phyloP scores from a whole-genome alignment of 805 yeast species.

The Spathaspora hagerdaliae region DNA sequence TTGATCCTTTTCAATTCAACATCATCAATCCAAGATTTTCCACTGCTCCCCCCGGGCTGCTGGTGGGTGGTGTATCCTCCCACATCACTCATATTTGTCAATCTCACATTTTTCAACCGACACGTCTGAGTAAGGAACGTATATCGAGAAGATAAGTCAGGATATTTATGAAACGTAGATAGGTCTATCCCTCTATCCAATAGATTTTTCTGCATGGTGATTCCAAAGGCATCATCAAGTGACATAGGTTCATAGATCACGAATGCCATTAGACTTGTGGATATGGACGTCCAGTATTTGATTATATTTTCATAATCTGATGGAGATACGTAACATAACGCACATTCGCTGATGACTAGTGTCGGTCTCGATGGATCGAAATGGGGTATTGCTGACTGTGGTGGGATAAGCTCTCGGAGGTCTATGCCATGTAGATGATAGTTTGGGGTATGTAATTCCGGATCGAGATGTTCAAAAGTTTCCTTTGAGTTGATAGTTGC shows the following conservation, averaged over 20 bases:
- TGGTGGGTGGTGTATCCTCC: constrained; percentile 26
- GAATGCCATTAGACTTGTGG: constrained; percentile 19
- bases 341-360: constrained; percentile 68
- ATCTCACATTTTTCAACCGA: constrained; percentile 25
- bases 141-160: constrained; percentile 33
- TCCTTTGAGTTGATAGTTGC: constrained; percentile 12
- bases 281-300: constrained; percentile 33
- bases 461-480: constrained; percentile 18
- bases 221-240: constrained; percentile 59
- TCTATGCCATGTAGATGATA: constrained; percentile 59
- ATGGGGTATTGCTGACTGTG: constrained; percentile 4
- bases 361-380: constrained; percentile 47
- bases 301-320: constrained; percentile 45
- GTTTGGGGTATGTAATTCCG: constrained; percentile 30
- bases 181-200: constrained; percentile 50
- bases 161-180: constrained; percentile 45
- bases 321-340: constrained; percentile 64
- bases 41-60: too few relatives aligned
- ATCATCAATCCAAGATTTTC: constrained; percentile 40
- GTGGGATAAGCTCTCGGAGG: constrained; percentile 34
- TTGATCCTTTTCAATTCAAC: constrained; percentile 44
- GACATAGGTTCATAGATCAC: constrained; percentile 71
- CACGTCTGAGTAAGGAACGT: constrained; percentile 18
- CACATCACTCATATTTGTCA: constrained; percentile 45
- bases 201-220: constrained; percentile 62